Base-by-base conservation (phyloP, 2,329 filamentous ascomycete species). In the Aspergillus sclerotialis region DNA sequence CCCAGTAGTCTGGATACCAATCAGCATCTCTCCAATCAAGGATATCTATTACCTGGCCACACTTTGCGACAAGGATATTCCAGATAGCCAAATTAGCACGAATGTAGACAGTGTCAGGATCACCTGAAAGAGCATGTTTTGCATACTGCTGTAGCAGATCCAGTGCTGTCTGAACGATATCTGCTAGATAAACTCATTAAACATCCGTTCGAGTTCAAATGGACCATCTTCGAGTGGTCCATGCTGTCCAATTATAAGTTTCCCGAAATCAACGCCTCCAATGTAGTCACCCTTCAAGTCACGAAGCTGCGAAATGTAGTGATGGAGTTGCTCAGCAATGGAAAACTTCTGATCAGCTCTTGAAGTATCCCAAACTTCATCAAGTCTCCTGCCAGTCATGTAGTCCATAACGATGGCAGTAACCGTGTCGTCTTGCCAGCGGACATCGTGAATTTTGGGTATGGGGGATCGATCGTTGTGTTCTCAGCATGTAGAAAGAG, bases 151-250 rank as follows among this genome's bases (percentile, higher is more conserved):
- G 36, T 4, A 45, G 24, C 12, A 44, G 3, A 15, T 39, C 40
- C 2, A 42, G 43, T 8, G 28, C 32, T 24, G 28, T 12, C 4
- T 19, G 28, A 2, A 41, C 21, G n/a, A 46, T 37, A 35, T 41
- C 40, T 13, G 30, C 35, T 8, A 47, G 9, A 48, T 44, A 30
- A 43, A 48, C 13, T 48, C 33, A 30, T 44, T 48, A 33, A 48
- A 47, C n/a, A 43, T 15, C 33, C 35, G 26, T 28, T 48, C 47
- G 15, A 40, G 30, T 39, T 57, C 41, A 38, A 52, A 49, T n/a
- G 45, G 45, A 3, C 45, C 49, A 7, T 40, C 43, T 35, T 48
- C 42, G 24, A 42, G 27, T 8, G 40, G 33, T 9, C 29, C 23
- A 26, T 26, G 17, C 10, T 38, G 27, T 12, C 46, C 43, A 18